phyloP scores from a whole-genome alignment of 129 eudicot genomes.

The Mikania micrantha region DNA sequence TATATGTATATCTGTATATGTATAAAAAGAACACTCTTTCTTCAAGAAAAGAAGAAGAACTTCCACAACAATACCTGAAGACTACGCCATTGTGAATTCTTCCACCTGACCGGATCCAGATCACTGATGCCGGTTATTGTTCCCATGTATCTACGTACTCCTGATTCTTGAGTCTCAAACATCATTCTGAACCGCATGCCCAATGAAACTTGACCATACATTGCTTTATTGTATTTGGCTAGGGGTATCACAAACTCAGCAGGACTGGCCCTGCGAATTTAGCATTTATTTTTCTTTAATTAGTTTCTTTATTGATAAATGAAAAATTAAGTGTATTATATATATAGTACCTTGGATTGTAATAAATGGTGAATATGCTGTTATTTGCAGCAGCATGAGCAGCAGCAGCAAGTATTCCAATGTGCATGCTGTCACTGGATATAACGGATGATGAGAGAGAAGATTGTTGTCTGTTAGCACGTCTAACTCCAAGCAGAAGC shows the following conservation, averaged over 20 bases:
- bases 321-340: background rate
- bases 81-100: slow-evolving; percentile 86
- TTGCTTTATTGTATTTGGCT: slow-evolving; percentile 89
- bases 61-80: slow-evolving; percentile 48
- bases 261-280: slow-evolving; percentile 64
- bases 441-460: slow-evolving; percentile 91
- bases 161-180: slow-evolving; percentile 94
- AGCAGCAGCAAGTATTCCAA: slow-evolving; percentile 95
- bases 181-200: slow-evolving; percentile 97
- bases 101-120: slow-evolving; percentile 76
- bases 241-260: slow-evolving; percentile 92
- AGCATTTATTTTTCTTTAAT: background rate
- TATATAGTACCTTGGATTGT: slow-evolving; percentile 71
- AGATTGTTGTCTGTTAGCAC: slow-evolving; percentile 85
- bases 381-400: slow-evolving; percentile 96
- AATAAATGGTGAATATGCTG: slow-evolving; percentile 83
- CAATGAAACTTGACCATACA: slow-evolving; percentile 79
- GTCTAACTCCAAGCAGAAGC: slow-evolving; percentile 67
- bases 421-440: slow-evolving; percentile 98
- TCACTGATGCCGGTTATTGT: slow-evolving; percentile 81
- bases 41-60: background rate
- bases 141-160: slow-evolving; percentile 90
- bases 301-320: background rate
- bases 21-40: background rate
- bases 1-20: too few relatives aligned